Percentiles rank a stretch among this genome's conserved stretches.
Evolutionary conservation across 345 rosid species (phyloP).

Genomic region (Arabidopsis thaliana): DNA sequence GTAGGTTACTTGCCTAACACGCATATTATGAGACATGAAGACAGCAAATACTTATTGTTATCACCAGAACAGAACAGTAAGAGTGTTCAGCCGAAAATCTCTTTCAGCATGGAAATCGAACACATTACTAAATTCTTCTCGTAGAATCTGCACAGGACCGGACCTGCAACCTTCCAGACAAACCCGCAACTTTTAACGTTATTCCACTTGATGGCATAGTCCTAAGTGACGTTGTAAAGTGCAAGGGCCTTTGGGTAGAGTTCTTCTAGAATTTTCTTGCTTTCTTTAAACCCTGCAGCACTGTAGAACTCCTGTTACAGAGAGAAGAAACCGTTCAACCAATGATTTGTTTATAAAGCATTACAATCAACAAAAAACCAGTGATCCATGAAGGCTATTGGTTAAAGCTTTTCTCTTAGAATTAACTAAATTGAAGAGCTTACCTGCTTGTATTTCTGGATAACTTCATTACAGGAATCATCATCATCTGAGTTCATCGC

Average conservation of each 20-base stretch:
- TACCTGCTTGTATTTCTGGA: conserved; percentile 61
- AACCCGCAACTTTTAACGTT: conserved; percentile 47
- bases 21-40: not conserved
- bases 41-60: not conserved
- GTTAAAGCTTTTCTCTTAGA: not conserved
- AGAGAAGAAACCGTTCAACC: conserved; percentile 1
- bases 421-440: conserved; percentile 3
- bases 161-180: conserved; percentile 78
- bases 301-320: conserved; percentile 56
- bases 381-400: not conserved
- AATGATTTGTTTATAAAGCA: not conserved
- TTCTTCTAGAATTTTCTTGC: conserved; percentile 51
- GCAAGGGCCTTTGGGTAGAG: conserved; percentile 60
- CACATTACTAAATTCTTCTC: conserved; percentile 40
- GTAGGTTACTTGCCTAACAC: conserved; percentile 28
- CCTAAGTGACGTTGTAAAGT: conserved; percentile 55
- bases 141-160: conserved; percentile 56
- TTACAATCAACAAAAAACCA: not conserved
- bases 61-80: not conserved
- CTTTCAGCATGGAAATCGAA: conserved; percentile 50
- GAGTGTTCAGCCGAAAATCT: conserved; percentile 41
- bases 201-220: conserved; percentile 41
- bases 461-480: conserved; percentile 35
- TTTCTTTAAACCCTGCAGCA: conserved; percentile 53
- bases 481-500: conserved; percentile 33